Conservation (phyloP, 1,284 basidiomycete genomes). For the Ceratobasidium papillatum region DNA sequence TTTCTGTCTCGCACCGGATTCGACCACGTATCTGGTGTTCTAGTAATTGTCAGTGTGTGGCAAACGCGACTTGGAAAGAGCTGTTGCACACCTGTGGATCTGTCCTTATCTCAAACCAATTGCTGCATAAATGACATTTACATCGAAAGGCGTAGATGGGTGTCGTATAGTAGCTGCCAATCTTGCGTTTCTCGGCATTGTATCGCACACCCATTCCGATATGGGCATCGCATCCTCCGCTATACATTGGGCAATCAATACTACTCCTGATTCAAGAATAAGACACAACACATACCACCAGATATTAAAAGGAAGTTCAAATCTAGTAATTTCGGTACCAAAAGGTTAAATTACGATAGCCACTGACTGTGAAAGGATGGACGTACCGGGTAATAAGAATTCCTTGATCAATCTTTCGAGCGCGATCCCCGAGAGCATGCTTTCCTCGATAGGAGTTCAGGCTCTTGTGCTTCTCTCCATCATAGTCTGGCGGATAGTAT, state of each 20-base stretch:
- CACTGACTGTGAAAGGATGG: slow-evolving; percentile 49
- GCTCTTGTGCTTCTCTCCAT: slow-evolving; percentile 64
- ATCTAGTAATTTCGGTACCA: slow-evolving; percentile 51
- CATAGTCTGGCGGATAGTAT: slow-evolving; percentile 95
- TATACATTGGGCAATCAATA: slow-evolving; percentile 49
- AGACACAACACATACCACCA: slow-evolving; percentile 78
- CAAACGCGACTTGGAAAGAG: not conserved
- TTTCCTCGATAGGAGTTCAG: slow-evolving; percentile 68
- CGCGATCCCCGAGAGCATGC: slow-evolving; percentile 92
- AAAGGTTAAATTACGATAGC: slow-evolving; percentile 9
- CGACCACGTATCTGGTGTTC: slow-evolving; percentile 96
- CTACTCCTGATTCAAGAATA: not conserved
- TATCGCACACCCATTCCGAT: slow-evolving; percentile 98
- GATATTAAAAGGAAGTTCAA: slow-evolving; percentile 95
- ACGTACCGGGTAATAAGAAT: slow-evolving; percentile 82
- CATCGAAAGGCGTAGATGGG: slow-evolving; percentile 95
- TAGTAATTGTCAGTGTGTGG: slow-evolving; percentile 50
- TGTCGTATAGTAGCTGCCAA: slow-evolving; percentile 94
- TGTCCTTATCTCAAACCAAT: slow-evolving; percentile 96
- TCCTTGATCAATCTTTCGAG: slow-evolving; percentile 91
- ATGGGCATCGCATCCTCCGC: slow-evolving; percentile 90
- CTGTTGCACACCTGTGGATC: slow-evolving; percentile 83
- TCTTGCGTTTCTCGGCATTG: slow-evolving; percentile 97
- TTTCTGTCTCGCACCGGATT: slow-evolving; percentile 88
- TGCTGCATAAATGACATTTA: slow-evolving; percentile 94